Percentiles rank a stretch among this genome's conserved stretches.
These are phyloP conservation scores for Spergularia marina DNA, from an alignment of 148 eudicot genomes.

Conservation along the genomic window DNA sequence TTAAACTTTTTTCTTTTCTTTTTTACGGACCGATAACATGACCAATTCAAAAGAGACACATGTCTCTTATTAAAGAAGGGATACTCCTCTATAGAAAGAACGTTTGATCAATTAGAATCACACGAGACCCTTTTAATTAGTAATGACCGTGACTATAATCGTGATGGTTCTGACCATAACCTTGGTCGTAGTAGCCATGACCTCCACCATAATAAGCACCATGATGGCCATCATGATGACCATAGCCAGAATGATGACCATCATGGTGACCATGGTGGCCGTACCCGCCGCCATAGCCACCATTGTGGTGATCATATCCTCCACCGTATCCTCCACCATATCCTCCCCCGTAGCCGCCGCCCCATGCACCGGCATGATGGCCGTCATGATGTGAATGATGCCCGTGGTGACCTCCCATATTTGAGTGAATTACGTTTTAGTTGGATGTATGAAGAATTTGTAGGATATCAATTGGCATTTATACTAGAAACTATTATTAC, in stretches of 20 bases:
- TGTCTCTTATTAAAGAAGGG: too few species aligned
- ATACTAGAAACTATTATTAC: neutral
- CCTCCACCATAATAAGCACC: neutral
- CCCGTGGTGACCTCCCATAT: slow-evolving; percentile 2
- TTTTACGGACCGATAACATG: too few species aligned
- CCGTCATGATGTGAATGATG: neutral
- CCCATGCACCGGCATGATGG: neutral
- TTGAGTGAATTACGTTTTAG: neutral
- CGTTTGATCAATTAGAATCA: too few species aligned
- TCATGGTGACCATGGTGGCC: slow-evolving; percentile 1
- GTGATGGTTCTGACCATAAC: neutral
- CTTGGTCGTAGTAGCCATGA: neutral
- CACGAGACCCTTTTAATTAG: neutral
- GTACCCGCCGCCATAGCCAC: neutral
- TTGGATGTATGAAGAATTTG: neutral
- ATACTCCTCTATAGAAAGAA: too few species aligned
- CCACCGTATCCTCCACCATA: neutral
- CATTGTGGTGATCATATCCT: neutral
- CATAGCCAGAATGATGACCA: neutral
- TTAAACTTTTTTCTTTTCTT: too few species aligned
- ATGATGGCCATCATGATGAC: neutral
- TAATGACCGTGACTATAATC: neutral
- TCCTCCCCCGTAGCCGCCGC: too few species aligned
- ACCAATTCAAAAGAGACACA: too few species aligned
- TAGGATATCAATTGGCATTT: neutral